Evolutionary conservation across 768 basidiomycete genomes (phyloP), one percentile per base, ranked within the genome.

Genomic region (Porphyrellus cyaneotinctus): DNA sequence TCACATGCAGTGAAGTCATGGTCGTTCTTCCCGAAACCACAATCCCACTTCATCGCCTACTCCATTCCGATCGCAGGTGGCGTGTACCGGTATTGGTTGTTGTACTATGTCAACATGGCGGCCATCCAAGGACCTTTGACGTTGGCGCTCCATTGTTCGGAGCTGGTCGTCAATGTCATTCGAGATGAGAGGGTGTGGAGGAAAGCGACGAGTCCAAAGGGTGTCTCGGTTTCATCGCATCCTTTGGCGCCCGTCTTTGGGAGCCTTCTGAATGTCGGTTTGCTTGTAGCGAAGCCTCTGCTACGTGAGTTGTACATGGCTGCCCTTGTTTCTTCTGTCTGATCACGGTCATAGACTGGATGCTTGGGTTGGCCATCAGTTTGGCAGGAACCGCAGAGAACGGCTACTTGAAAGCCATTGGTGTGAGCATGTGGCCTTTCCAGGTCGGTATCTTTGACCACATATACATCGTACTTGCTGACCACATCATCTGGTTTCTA

Each of bases 301-400:
- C 24, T 68, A 13, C 67, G 66, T 70, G 37, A 57, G 68, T 58
- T 9, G n/a, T n/a, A 22, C 5, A 1, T 28, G 14, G n/a, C 20
- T 13, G 10, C 17, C 13, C 10, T 36, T 41, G n/a, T 17, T 26
- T 20, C 15, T 26, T 44, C 9, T 35, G 28, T 50, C n/a, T 50
- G 38, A 51, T 30, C 11, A 22, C n/a, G 31, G 2, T 18, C 20
- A 6, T 39, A 68, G 67, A 68, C 43, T 66, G 66, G 69, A 68
- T 70, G 67, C 62, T 70, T 33, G 66, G 67, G 8, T 63, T 69
- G 26, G 60, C 64, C 8, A 58, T 68, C 31, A 56, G 43, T 49
- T 55, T 61, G 31, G 44, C 51, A 0, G 56, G 58, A 30, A 54
- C 43, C 2, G 64, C 64, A 26, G 38, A 44, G 28, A 3, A 39